phyloP scores from a whole-genome alignment of 2,329 filamentous ascomycete species.

The Dryadomyces sulphureus region DNA sequence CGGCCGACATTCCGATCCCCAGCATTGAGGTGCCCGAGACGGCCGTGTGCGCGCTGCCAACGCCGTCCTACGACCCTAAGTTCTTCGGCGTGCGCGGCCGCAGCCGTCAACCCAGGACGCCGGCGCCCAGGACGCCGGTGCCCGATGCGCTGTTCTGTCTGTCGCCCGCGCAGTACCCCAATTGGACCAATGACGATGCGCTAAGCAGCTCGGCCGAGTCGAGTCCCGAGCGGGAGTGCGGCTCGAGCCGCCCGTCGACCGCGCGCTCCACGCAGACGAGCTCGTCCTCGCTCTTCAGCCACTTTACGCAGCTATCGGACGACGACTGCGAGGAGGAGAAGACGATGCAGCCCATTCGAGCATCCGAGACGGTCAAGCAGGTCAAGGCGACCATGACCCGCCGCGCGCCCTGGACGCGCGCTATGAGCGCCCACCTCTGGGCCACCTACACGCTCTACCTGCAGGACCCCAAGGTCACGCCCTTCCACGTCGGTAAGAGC shows the following conservation, averaged over 20 bases:
- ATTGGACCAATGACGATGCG: constrained; percentile 43
- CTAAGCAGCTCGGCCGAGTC: constrained; percentile 41
- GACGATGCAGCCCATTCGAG: too few relatives aligned
- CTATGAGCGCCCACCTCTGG: constrained; percentile 53
- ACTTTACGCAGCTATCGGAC: constrained; percentile 39
- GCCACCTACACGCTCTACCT: constrained; percentile 49
- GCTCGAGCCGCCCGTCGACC: constrained; percentile 43
- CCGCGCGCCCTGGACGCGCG: constrained; percentile 44
- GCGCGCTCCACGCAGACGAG: constrained; percentile 45
- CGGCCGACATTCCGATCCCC: constrained; percentile 24
- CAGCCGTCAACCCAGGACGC: constrained; percentile 26
- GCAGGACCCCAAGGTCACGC: constrained; percentile 52
- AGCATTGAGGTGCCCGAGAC: neutral
- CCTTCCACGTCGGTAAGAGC: constrained; percentile 47
- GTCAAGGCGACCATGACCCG: too few relatives aligned
- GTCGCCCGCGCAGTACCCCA: constrained; percentile 34
- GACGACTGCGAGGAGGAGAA: constrained; percentile 34
- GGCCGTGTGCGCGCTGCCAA: neutral
- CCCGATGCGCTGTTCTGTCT: constrained; percentile 28
- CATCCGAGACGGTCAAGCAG: too few relatives aligned
- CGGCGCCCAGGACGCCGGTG: constrained; percentile 45
- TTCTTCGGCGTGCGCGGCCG: constrained; percentile 21
- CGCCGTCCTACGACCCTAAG: constrained; percentile 13
- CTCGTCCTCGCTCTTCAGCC: constrained; percentile 37
- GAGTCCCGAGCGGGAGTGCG: constrained; percentile 38